Base-by-base conservation (phyloP, 2,329 filamentous ascomycete genomes). In the Sarocladium oryzae region DNA sequence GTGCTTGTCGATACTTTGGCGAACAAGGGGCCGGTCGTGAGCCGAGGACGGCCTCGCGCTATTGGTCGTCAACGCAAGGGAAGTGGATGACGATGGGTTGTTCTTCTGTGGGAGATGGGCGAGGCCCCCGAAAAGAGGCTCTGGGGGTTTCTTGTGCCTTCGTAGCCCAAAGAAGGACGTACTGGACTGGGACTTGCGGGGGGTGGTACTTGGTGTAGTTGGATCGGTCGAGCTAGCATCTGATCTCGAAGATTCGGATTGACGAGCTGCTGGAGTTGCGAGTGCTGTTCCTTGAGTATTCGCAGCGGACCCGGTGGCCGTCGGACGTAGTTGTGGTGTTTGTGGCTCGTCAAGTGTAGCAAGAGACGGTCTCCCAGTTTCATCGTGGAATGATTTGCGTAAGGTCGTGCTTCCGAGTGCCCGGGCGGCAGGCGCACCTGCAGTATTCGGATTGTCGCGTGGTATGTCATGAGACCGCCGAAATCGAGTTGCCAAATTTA, bases 131-230 rank as follows among this genome's bases (percentile, higher is more conserved):
- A 97, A 97, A 32, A 97, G 72, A 2, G 88, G 80, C 24, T 82
- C 84, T 33, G 83, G 81, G 54, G 86, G 82, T 61, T 86, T 89
- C 60, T 84, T 86, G 61, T 82, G 87, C 56, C 89, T 79, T 50
- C 89, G 85, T 56, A 97, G 75, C 53, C 84, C 84, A 65, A 96
- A 96, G 63, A 96, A 89, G 23, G 85, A 85, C 20, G 78, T 86
- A 32, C 79, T 84, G 5, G 81, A 79, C 24, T 79, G 75, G 13
- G 78, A 71, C 9, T 78, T 82, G 56, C 87, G 70, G 3, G 65
- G 81, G 10, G 82, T 85, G 6, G 81, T 63, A 24, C 84, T 40
- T 76, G 84, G 50, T 76, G 85, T 53, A 78, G 82, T 36, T 74
- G 79, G 43, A 60, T 91, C 85, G 37, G 77, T 82, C 15, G 85